phyloP scores from a whole-genome alignment of 352 stramenopile species.

The Pythium guiyangense region DNA sequence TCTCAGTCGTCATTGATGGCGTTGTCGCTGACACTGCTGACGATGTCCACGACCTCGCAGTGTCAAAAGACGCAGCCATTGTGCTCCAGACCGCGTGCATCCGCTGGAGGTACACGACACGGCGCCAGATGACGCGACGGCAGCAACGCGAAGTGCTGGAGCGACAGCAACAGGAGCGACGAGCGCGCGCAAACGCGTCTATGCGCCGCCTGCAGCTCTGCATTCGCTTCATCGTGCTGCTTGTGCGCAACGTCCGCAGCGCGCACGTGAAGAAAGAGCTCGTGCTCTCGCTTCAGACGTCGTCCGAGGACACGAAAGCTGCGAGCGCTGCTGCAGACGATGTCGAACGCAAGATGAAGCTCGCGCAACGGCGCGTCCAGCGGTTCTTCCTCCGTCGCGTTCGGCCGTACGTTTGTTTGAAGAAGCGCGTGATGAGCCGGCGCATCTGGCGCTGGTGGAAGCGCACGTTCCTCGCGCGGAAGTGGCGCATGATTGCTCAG shows the following conservation, averaged over 20 bases:
- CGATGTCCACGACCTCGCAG: slow-evolving; percentile 18
- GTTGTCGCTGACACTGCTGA: slow-evolving; percentile 9
- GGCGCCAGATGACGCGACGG: background rate
- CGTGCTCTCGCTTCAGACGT: slow-evolving; percentile 29
- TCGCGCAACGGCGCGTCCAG: slow-evolving; percentile 32
- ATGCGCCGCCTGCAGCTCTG: slow-evolving; percentile 21
- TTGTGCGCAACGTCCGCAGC: slow-evolving; percentile 26
- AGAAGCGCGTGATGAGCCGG: slow-evolving; percentile 43
- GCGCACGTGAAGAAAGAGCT: slow-evolving; percentile 35
- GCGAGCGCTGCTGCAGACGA: background rate
- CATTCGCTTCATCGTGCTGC: slow-evolving; percentile 28
- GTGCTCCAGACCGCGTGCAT: background rate
- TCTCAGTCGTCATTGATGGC: too few species aligned
- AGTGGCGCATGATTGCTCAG: slow-evolving; percentile 24
- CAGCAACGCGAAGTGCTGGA: background rate
- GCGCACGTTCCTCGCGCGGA: slow-evolving; percentile 11
- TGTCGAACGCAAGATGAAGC: background rate
- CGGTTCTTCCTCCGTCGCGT: slow-evolving; percentile 50
- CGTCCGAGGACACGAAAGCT: slow-evolving; percentile 27
- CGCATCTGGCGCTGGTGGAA: slow-evolving; percentile 49
- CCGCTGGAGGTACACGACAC: background rate
- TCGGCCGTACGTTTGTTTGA: slow-evolving; percentile 32
- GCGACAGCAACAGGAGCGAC: slow-evolving; percentile 6
- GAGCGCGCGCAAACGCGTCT: background rate
- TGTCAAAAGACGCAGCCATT: background rate